phyloP scores from a whole-genome alignment of 2,329 filamentous ascomycete genomes.

The Aotearoamyces nothofagi region DNA sequence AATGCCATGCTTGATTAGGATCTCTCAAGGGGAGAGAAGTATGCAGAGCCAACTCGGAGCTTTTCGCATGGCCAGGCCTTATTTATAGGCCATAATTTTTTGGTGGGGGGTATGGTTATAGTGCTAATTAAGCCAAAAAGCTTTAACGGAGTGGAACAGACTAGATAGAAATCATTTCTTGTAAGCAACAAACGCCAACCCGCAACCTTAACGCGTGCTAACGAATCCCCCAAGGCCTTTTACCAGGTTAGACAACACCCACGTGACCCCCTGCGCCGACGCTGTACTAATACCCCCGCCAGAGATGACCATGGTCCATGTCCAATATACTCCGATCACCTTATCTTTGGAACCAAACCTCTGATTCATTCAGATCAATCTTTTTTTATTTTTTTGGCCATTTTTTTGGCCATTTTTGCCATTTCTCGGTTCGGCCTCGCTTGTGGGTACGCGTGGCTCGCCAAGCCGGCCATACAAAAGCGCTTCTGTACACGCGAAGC shows the following conservation, averaged over 20 bases:
- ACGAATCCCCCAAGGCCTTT: background rate
- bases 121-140: background rate
- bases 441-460: too few species aligned
- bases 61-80: too few species aligned
- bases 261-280: too few species aligned
- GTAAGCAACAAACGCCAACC: background rate
- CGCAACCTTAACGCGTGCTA: background rate
- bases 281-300: too few species aligned
- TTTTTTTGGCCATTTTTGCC: constrained; percentile 1
- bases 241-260: too few species aligned
- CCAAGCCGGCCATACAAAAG: too few species aligned
- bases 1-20: too few species aligned
- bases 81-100: too few species aligned
- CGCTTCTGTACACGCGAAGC: too few species aligned
- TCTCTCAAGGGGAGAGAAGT: too few species aligned
- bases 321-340: constrained; percentile 34
- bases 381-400: constrained; percentile 8
- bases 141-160: constrained; percentile 2
- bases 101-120: too few species aligned
- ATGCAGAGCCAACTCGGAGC: too few species aligned
- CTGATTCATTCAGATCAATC: constrained; percentile 14
- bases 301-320: constrained; percentile 24
- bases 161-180: constrained; percentile 1
- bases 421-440: background rate
- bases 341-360: constrained; percentile 31